Conservation (phyloP, 768 basidiomycete genomes). For the Mycena metata region DNA sequence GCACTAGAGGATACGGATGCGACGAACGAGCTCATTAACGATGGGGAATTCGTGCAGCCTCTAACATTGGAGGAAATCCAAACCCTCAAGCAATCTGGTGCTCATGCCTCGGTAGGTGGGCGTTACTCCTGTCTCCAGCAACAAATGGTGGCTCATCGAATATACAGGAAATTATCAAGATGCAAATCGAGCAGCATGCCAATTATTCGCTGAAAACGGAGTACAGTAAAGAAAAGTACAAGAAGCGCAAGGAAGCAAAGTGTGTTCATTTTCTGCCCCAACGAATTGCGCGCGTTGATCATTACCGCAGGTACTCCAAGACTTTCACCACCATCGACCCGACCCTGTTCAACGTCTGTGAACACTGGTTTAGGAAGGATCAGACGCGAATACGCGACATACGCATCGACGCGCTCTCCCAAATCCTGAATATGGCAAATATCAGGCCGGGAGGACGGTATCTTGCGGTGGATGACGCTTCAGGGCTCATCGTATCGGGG, state of each 20-base stretch:
- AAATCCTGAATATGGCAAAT: slow-evolving; percentile 87
- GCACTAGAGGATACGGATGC: slow-evolving; percentile 92
- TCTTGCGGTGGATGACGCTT: slow-evolving; percentile 91
- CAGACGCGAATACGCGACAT: slow-evolving; percentile 86
- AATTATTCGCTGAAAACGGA: slow-evolving; percentile 96
- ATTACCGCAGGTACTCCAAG: slow-evolving; percentile 79
- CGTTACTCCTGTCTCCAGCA: slow-evolving; percentile 14
- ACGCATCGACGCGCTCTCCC: slow-evolving; percentile 89
- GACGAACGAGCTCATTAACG: slow-evolving; percentile 96
- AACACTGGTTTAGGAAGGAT: slow-evolving; percentile 91
- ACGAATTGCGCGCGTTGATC: neutral
- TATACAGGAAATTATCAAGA: slow-evolving; percentile 91
- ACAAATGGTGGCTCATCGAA: slow-evolving; percentile 27
- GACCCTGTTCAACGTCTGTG: slow-evolving; percentile 87
- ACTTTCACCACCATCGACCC: slow-evolving; percentile 90
- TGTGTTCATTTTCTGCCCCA: slow-evolving; percentile 52
- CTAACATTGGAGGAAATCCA: slow-evolving; percentile 89
- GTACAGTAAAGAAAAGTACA: slow-evolving; percentile 99
- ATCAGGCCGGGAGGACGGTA: slow-evolving; percentile 90
- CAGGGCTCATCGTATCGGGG: slow-evolving; percentile 88
- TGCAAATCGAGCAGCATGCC: slow-evolving; percentile 93
- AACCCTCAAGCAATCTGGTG: slow-evolving; percentile 83
- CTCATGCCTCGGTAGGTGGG: slow-evolving; percentile 76
- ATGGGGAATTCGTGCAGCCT: slow-evolving; percentile 86
- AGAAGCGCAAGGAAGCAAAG: slow-evolving; percentile 97